Conservation (phyloP, 2,329 filamentous ascomycete genomes). For the Macrophomina tecta region DNA sequence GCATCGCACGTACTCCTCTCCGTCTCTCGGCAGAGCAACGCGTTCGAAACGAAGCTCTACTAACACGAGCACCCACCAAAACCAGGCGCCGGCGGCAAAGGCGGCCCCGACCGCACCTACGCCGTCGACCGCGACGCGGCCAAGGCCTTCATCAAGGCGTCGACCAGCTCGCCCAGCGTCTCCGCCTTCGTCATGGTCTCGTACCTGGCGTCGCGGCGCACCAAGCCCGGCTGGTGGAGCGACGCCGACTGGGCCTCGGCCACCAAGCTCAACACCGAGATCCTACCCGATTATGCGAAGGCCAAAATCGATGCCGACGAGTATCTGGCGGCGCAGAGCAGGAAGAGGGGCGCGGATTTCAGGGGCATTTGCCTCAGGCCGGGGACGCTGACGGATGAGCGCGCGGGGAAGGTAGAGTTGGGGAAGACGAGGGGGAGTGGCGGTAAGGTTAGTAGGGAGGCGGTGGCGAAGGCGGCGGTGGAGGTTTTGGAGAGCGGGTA, state of each 20-base stretch:
- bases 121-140: slow-evolving; percentile 62
- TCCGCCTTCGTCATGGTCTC: slow-evolving; percentile 63
- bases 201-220: slow-evolving; percentile 58
- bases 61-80: no score
- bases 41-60: no score
- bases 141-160: slow-evolving; percentile 59
- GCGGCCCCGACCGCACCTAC: slow-evolving; percentile 56
- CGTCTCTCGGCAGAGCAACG: no score
- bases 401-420: slow-evolving; percentile 54
- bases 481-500: slow-evolving; percentile 55
- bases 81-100: slow-evolving; percentile 62
- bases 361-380: slow-evolving; percentile 60
- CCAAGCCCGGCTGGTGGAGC: slow-evolving; percentile 57
- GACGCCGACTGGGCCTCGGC: slow-evolving; percentile 54
- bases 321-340: slow-evolving; percentile 55
- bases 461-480: slow-evolving; percentile 59
- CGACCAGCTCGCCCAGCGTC: slow-evolving; percentile 51
- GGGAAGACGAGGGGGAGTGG: slow-evolving; percentile 50
- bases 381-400: slow-evolving; percentile 54
- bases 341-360: slow-evolving; percentile 45
- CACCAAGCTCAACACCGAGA: slow-evolving; percentile 54
- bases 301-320: slow-evolving; percentile 64
- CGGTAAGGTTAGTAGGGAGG: slow-evolving; percentile 55
- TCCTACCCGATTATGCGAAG: slow-evolving; percentile 58
- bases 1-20: no score